Conservation (phyloP, 345 rosid species). For the Nasturtium officinale region DNA sequence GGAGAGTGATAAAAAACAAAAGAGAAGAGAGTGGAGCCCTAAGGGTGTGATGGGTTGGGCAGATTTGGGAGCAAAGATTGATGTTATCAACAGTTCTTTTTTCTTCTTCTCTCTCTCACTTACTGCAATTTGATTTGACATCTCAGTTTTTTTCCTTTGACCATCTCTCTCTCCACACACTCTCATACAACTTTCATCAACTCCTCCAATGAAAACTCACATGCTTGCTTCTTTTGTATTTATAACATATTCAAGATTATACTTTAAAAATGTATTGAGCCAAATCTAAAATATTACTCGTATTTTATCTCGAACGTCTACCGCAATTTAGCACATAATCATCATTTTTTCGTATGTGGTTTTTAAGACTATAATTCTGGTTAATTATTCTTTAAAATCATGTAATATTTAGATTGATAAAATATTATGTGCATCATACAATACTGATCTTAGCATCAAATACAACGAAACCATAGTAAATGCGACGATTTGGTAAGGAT, state of each 20-base stretch:
- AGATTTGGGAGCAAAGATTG: slow-evolving; percentile 50
- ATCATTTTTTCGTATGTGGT: not conserved
- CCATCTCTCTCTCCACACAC: slow-evolving; percentile 41
- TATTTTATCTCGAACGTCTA: not conserved
- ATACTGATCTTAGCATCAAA: not conserved
- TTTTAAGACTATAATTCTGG: not conserved
- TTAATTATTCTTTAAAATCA: not conserved
- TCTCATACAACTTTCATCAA: slow-evolving; percentile 40
- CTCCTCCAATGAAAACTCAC: slow-evolving; percentile 37
- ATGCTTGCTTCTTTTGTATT: slow-evolving; percentile 31
- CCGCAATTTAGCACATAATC: not conserved
- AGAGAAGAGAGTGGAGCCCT: slow-evolving; percentile 49
- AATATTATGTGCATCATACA: not conserved
- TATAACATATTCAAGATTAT: slow-evolving; percentile 20
- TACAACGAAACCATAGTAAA: slow-evolving; percentile 1
- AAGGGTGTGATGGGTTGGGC: slow-evolving; percentile 51
- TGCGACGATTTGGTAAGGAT: not conserved
- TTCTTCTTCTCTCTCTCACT: not conserved
- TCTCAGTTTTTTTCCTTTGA: slow-evolving; percentile 45
- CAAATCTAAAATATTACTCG: not conserved
- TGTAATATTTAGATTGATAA: not conserved
- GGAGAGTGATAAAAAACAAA: slow-evolving; percentile 34
- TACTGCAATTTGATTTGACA: slow-evolving; percentile 44
- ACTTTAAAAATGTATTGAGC: not conserved
- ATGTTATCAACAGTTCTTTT: slow-evolving; percentile 40